Conservation (phyloP, 2,329 filamentous ascomycete genomes). For the Penicillium sp. region DNA sequence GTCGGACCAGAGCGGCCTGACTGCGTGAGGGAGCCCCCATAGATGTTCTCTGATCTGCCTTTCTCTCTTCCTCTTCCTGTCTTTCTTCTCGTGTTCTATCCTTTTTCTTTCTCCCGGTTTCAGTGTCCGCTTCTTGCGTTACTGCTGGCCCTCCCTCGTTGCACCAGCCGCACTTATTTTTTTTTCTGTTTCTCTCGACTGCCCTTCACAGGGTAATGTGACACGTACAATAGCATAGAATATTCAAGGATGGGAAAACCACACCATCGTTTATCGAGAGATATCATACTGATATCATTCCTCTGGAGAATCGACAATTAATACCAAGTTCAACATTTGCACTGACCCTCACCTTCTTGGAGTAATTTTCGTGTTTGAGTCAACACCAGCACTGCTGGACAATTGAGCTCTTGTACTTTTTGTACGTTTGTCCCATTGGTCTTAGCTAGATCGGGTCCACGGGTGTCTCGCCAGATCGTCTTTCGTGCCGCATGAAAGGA, state of each 20-base stretch:
- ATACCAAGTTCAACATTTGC: constrained; percentile 9
- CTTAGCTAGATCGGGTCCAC: not conserved
- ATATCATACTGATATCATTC: constrained; percentile 13
- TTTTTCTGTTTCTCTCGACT: constrained; percentile 20
- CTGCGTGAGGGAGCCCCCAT: constrained; percentile 32
- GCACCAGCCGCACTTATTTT: constrained; percentile 23
- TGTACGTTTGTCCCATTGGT: not conserved
- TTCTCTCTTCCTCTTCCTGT: constrained; percentile 15
- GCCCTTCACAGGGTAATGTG: constrained; percentile 25
- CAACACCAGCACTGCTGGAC: not conserved
- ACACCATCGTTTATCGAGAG: constrained; percentile 26
- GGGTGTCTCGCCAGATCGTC: not conserved
- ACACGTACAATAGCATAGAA: constrained; percentile 33
- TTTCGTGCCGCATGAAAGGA: not conserved
- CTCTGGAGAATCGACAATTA: constrained; percentile 14
- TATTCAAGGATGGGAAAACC: constrained; percentile 28
- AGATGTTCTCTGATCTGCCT: constrained; percentile 24
- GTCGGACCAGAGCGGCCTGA: constrained; percentile 40
- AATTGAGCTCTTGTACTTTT: not conserved
- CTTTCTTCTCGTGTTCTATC: constrained; percentile 19
- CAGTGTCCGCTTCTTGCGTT: constrained; percentile 28
- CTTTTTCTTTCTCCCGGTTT: constrained; percentile 21
- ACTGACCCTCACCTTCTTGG: not conserved
- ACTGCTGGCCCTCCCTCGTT: constrained; percentile 24
- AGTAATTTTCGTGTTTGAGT: not conserved